Conservation (phyloP, 2,329 filamentous ascomycete species). For the Cercospora beticola region DNA sequence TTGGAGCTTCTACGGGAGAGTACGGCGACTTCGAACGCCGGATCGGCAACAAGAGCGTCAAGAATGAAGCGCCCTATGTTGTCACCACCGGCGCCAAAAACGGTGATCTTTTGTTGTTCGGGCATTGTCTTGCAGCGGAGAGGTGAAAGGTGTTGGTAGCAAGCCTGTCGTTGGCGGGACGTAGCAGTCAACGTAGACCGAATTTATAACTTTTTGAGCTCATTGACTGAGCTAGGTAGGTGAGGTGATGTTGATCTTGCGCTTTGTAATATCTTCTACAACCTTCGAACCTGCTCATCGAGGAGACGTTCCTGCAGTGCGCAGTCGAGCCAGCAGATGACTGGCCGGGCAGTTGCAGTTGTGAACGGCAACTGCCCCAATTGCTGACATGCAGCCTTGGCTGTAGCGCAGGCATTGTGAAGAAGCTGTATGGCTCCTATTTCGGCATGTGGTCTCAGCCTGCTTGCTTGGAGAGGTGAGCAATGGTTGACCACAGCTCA, state of each 20-base stretch:
- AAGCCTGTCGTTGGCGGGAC: background rate
- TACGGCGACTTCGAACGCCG: slow-evolving; percentile 17
- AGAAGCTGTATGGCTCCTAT: background rate
- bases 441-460: background rate
- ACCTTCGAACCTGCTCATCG: background rate
- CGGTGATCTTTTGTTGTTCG: slow-evolving; percentile 13
- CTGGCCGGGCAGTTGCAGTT: background rate
- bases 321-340: background rate
- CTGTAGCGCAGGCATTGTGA: background rate
- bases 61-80: slow-evolving; percentile 25
- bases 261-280: background rate
- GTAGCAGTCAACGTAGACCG: background rate
- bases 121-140: background rate
- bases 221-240: background rate
- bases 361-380: background rate
- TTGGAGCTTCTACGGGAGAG: slow-evolving; percentile 21
- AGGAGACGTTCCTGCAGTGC: background rate
- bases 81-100: slow-evolving; percentile 26
- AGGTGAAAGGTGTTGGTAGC: background rate
- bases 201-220: background rate
- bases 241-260: background rate
- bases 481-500: background rate
- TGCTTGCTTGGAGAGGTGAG: background rate
- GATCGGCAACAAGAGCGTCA: slow-evolving; percentile 17
- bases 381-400: background rate